Conservation (phyloP, 257 asterid species). For the Nicotiana undulata region DNA sequence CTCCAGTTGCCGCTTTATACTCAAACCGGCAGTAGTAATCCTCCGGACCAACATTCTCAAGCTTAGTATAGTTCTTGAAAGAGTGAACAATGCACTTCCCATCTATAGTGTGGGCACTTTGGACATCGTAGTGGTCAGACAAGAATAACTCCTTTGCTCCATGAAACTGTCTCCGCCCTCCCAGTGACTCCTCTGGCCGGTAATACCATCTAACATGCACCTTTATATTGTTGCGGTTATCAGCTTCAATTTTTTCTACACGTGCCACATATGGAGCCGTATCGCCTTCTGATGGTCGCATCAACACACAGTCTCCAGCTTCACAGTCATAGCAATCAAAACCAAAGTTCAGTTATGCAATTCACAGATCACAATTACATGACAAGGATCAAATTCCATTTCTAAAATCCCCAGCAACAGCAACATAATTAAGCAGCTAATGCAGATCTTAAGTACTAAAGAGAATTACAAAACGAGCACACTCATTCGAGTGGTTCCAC, state of each 20-base stretch:
- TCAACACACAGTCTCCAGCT: constrained; percentile 62
- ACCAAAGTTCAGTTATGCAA: constrained; percentile 2
- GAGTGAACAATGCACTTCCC: constrained; percentile 56
- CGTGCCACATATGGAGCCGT: constrained; percentile 53
- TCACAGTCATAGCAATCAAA: background rate
- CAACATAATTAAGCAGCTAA: background rate
- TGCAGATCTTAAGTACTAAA: background rate
- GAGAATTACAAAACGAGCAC: background rate
- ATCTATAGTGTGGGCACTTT: constrained; percentile 58
- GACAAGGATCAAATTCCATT: background rate
- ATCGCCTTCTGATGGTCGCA: constrained; percentile 37
- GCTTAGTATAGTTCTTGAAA: constrained; percentile 48
- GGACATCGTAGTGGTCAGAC: constrained; percentile 50
- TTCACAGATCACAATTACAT: background rate
- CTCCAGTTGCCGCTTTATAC: constrained; percentile 45
- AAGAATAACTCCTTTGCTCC: constrained; percentile 61
- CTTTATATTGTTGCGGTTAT: constrained; percentile 28
- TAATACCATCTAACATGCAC: constrained; percentile 61
- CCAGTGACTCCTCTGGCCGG: constrained; percentile 61
- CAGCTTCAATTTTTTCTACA: constrained; percentile 51
- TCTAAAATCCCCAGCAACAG: background rate
- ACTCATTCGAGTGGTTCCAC: background rate
- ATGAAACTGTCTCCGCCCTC: constrained; percentile 60
- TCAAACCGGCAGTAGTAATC: constrained; percentile 60
- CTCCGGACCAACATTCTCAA: constrained; percentile 38